phyloP scores from a whole-genome alignment of 2,329 filamentous ascomycete species.

The Penicillium sp. region DNA sequence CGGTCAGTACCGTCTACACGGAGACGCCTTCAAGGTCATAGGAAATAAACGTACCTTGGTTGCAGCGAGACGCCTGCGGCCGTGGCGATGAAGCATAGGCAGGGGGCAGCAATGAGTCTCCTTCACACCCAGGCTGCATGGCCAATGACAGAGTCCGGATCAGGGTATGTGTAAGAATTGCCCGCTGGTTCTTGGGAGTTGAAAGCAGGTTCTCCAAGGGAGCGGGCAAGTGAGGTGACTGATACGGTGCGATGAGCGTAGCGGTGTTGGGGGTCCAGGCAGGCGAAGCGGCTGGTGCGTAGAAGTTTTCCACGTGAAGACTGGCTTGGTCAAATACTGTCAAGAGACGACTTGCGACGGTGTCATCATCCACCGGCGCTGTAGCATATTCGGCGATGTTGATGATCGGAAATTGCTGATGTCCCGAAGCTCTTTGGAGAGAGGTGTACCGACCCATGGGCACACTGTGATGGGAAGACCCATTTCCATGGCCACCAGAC shows the following conservation, averaged over 20 bases:
- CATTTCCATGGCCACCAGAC: no score
- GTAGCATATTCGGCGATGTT: conserved; percentile 21
- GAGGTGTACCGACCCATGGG: background rate
- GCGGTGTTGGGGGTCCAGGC: conserved; percentile 2
- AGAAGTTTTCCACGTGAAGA: conserved; percentile 40
- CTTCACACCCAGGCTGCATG: conserved; percentile 15
- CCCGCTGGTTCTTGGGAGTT: conserved; percentile 7
- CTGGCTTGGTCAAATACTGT: conserved; percentile 35
- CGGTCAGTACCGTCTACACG: no score
- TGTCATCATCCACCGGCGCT: conserved; percentile 32
- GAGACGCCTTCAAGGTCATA: no score
- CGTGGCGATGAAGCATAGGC: conserved; percentile 7
- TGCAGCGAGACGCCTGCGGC: background rate
- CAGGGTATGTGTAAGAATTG: conserved; percentile 25
- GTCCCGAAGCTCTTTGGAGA: background rate
- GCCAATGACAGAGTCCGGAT: conserved; percentile 16
- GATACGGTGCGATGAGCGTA: conserved; percentile 14
- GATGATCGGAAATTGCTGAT: background rate
- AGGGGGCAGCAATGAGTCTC: conserved; percentile 8
- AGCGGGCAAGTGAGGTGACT: conserved; percentile 20
- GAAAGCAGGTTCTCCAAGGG: conserved; percentile 18
- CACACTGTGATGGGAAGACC: no score
- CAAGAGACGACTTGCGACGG: conserved; percentile 24
- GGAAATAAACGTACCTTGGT: no score
- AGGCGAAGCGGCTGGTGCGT: conserved; percentile 14